Base-by-base conservation (phyloP, 768 basidiomycete genomes). In the Candolleomyces efflorescens region DNA sequence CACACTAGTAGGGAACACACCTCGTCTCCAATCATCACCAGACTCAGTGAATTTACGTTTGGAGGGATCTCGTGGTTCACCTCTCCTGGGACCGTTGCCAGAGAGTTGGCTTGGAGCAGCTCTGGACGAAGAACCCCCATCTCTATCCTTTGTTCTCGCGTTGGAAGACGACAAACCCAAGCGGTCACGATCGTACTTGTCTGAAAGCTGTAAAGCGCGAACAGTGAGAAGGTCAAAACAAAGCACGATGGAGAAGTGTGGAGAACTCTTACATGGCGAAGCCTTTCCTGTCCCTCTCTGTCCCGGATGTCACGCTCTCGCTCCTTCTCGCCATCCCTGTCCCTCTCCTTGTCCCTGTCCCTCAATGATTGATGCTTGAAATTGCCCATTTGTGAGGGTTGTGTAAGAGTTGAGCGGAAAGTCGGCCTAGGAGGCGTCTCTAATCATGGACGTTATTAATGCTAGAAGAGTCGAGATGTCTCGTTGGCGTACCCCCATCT, bases 381-480 rank as follows among this genome's bases (percentile, higher is more conserved):
- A 67, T 92, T 92, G 49, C 92, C 92, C 92, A 94, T 94, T 73
- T 93, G 91, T 37, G 92, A 90, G 24, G 90, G 89, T 64, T 94
- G 91, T 23, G 89, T 82, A 50, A 89, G 75, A 13, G 83, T 77
- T 12, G 89, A 80, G 27, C 89, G 83, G 67, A 91, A 92, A 6
- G 84, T 79, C 23, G 87, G 82, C 57, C 91, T 80, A 11, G 82
- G 66, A 46, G 83, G 70, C 53, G 78, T 71, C 71, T 85, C 82
- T 81, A 60, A 56, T 23, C 17, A 48, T 22, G 51, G 56, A 39
- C 22, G 58, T 26, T 65, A 52, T 54, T 48, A 20, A 48, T 7
- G 39, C 53, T 36, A 51, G 7, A 20, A 37, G 22, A 37, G 12
- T 20, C 53, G 36, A 50, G 36, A 54, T 22, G 46, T 43, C 24